Percentiles rank a stretch among this genome's conserved stretches.
Conservation (phyloP, 1,284 basidiomycete genomes). For the Cryptococcus neoformans region DNA sequence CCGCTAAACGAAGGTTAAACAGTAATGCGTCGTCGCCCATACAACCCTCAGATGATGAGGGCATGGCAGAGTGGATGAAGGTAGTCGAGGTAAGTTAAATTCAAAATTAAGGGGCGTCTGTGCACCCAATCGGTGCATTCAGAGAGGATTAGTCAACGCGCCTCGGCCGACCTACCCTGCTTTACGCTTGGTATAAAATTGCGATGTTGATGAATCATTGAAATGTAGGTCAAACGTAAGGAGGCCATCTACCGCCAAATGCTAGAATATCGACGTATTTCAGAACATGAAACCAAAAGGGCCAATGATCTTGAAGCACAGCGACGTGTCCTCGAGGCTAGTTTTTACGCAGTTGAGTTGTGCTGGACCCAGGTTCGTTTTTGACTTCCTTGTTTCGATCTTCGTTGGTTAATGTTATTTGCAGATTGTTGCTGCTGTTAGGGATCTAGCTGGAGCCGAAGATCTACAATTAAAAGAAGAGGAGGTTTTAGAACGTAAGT, state of each 20-base stretch:
- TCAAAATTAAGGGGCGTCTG: neutral
- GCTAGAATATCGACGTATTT: constrained; percentile 82
- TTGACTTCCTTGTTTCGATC: constrained; percentile 5
- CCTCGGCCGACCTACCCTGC: neutral
- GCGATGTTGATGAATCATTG: neutral
- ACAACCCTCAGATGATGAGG: constrained; percentile 24
- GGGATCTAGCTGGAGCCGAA: constrained; percentile 27
- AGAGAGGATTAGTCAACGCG: neutral
- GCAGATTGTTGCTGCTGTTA: constrained; percentile 37
- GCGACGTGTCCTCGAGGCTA: constrained; percentile 70
- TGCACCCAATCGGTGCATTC: too few species aligned
- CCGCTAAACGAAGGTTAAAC: constrained; percentile 33
- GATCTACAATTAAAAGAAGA: constrained; percentile 17
- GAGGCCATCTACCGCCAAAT: constrained; percentile 90
- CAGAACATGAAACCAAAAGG: constrained; percentile 64
- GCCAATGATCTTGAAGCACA: constrained; percentile 71
- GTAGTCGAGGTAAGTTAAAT: constrained; percentile 35
- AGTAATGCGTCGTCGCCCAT: constrained; percentile 16
- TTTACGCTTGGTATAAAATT: neutral
- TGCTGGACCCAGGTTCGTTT: constrained; percentile 81
- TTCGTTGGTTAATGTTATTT: constrained; percentile 36
- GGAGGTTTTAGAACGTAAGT: constrained; percentile 29
- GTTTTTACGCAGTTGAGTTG: constrained; percentile 75
- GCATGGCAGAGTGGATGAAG: constrained; percentile 42
- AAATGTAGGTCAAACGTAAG: constrained; percentile 69